Evolutionary conservation across 2,329 filamentous ascomycete species (phyloP).

Genomic region (Macroventuria anomochaeta): DNA sequence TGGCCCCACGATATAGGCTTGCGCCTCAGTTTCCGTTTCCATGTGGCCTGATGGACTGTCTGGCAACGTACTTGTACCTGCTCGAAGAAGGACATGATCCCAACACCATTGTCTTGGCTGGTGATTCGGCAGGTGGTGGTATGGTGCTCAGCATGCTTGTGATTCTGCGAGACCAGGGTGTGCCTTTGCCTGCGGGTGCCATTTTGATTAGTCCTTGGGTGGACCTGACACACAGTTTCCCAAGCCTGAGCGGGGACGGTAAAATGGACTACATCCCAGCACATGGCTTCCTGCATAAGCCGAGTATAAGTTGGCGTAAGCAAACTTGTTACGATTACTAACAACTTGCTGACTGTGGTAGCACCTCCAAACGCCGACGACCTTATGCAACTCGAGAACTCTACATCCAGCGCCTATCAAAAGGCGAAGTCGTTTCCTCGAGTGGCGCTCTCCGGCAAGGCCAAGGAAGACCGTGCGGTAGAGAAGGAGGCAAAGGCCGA

Average conservation of each 20-base stretch:
- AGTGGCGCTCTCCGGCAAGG: conserved; percentile 15
- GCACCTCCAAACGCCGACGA: conserved; percentile 84
- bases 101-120: conserved; percentile 82
- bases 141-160: conserved; percentile 85
- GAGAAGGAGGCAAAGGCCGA: conserved; percentile 46
- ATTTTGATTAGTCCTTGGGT: conserved; percentile 95
- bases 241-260: conserved; percentile 77
- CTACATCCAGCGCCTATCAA: conserved; percentile 5
- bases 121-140: conserved; percentile 91
- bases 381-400: conserved; percentile 57
- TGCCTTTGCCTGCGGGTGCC: conserved; percentile 86
- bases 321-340: not conserved
- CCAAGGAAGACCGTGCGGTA: conserved; percentile 37
- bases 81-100: conserved; percentile 74
- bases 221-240: conserved; percentile 93
- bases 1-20: conserved; percentile 84
- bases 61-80: conserved; percentile 86
- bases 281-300: conserved; percentile 87
- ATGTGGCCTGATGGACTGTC: conserved; percentile 86
- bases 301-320: conserved; percentile 80
- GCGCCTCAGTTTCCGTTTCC: conserved; percentile 96
- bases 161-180: conserved; percentile 77
- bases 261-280: conserved; percentile 86
- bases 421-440: conserved; percentile 18
- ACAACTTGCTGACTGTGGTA: conserved; percentile 5